Evolutionary conservation across 768 basidiomycete genomes (phyloP).

Genomic region (Suillus alpinus): DNA sequence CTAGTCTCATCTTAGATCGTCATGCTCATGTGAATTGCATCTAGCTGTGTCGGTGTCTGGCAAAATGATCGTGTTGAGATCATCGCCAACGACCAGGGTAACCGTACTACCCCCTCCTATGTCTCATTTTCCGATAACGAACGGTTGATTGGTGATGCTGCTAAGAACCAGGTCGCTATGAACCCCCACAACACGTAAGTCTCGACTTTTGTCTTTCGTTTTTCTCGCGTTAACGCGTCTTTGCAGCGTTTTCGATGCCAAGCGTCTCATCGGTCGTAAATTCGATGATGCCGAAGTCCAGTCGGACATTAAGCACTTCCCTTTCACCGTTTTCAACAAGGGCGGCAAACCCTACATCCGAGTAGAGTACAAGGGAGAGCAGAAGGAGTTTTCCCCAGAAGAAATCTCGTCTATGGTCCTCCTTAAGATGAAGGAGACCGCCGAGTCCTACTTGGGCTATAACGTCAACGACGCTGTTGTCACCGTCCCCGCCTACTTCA

Average conservation of each 20-base stretch:
- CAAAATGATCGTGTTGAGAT: conserved; percentile 99
- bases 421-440: conserved; percentile 97
- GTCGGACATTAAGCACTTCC: conserved; percentile 87
- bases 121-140: conserved; percentile 94
- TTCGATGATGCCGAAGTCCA: conserved; percentile 84
- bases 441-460: conserved; percentile 92
- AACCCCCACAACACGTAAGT: conserved; percentile 89
- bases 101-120: conserved; percentile 94
- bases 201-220: background rate
- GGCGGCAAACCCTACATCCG: conserved; percentile 84
- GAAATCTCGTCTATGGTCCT: conserved; percentile 99
- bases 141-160: conserved; percentile 98
- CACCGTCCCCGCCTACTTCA: conserved; percentile 97
- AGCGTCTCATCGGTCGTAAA: conserved; percentile 95
- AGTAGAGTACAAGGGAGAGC: conserved; percentile 91
- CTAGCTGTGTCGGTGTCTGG: conserved; percentile 98
- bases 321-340: conserved; percentile 87
- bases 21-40: conserved; percentile 13
- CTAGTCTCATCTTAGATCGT: background rate
- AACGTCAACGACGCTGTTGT: conserved; percentile 88
- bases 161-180: conserved; percentile 98
- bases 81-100: conserved; percentile 94
- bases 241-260: conserved; percentile 90
- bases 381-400: conserved; percentile 94
- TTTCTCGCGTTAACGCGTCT: conserved; percentile 9